Percentiles rank a stretch among this genome's conserved stretches.
Conservation (phyloP, 2,329 filamentous ascomycete genomes). For the Arthrobotrys sinensis region DNA sequence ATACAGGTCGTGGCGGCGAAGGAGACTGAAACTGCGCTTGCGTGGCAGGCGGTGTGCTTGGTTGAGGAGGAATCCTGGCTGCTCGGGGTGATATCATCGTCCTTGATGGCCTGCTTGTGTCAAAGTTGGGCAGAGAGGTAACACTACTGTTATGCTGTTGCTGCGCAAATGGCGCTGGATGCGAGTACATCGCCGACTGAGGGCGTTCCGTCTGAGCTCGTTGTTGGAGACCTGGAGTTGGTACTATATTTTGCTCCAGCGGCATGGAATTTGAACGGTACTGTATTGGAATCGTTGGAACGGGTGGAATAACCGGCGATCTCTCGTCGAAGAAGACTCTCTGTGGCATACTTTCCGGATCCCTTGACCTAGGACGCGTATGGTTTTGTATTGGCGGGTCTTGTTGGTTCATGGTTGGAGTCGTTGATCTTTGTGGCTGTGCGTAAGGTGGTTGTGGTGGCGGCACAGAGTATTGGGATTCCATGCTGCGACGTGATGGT, state of each 20-base stretch:
- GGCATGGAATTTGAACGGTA: conserved; percentile 58
- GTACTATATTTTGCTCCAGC: conserved; percentile 28
- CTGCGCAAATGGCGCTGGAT: conserved; percentile 19
- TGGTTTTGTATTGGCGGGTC: conserved; percentile 13
- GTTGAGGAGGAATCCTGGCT: conserved; percentile 18
- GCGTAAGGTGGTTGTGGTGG: conserved; percentile 11
- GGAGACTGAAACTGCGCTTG: conserved; percentile 25
- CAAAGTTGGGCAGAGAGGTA: conserved; percentile 50
- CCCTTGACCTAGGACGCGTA: conserved; percentile 29
- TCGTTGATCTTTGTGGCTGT: conserved; percentile 20
- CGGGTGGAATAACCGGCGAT: conserved; percentile 37
- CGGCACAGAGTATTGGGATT: conserved; percentile 35
- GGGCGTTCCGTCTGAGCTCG: conserved; percentile 52
- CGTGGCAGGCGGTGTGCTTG: conserved; percentile 16
- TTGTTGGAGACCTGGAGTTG: conserved; percentile 43
- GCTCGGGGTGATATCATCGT: conserved; percentile 2
- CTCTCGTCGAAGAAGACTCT: conserved; percentile 46
- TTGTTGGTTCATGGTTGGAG: conserved; percentile 20
- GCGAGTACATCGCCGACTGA: conserved; percentile 49
- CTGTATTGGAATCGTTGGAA: conserved; percentile 49
- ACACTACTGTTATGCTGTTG: conserved; percentile 38
- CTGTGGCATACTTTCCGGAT: conserved; percentile 54
- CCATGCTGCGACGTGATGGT: conserved; percentile 17
- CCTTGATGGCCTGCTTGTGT: conserved; percentile 29
- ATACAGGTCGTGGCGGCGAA: conserved; percentile 21